These are phyloP conservation scores for Pseudocercospora ulei DNA, from an alignment of 2,329 filamentous ascomycete species.

Conservation along the genomic window DNA sequence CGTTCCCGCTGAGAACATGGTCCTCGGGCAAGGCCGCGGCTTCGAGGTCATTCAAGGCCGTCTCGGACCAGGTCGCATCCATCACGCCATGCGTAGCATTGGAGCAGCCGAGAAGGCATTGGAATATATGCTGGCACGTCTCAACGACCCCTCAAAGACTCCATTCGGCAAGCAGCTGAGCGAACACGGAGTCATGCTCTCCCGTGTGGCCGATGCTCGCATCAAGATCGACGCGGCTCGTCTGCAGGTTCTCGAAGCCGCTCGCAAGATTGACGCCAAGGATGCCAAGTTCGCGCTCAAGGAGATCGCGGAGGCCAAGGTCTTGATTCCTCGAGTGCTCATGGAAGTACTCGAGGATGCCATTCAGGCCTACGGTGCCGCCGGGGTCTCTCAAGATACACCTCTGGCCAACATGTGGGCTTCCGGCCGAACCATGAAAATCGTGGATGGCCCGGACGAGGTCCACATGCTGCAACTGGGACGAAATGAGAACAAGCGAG, in stretches of 20 bases:
- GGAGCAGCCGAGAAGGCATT: slow-evolving; percentile 82
- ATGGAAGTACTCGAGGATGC: slow-evolving; percentile 78
- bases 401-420: slow-evolving; percentile 57
- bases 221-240: slow-evolving; percentile 91
- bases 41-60: slow-evolving; percentile 99
- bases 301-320: slow-evolving; percentile 93
- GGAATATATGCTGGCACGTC: slow-evolving; percentile 86
- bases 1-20: slow-evolving; percentile 71
- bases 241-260: slow-evolving; percentile 83
- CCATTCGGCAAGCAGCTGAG: slow-evolving; percentile 80
- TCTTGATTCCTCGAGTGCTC: slow-evolving; percentile 72
- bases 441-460: slow-evolving; percentile 78
- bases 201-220: slow-evolving; percentile 85
- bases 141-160: slow-evolving; percentile 85
- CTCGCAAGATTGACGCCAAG: slow-evolving; percentile 82
- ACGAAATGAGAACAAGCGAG: slow-evolving; percentile 61
- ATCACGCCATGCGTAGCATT: slow-evolving; percentile 94
- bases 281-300: slow-evolving; percentile 82
- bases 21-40: slow-evolving; percentile 83
- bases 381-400: slow-evolving; percentile 86
- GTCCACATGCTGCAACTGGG: slow-evolving; percentile 79
- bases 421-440: slow-evolving; percentile 30
- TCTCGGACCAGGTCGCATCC: slow-evolving; percentile 88
- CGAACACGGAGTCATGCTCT: slow-evolving; percentile 87
- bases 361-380: slow-evolving; percentile 81